These are phyloP conservation scores for Harrya chromipes DNA, from an alignment of 768 basidiomycete genomes.

Conservation along the genomic window DNA sequence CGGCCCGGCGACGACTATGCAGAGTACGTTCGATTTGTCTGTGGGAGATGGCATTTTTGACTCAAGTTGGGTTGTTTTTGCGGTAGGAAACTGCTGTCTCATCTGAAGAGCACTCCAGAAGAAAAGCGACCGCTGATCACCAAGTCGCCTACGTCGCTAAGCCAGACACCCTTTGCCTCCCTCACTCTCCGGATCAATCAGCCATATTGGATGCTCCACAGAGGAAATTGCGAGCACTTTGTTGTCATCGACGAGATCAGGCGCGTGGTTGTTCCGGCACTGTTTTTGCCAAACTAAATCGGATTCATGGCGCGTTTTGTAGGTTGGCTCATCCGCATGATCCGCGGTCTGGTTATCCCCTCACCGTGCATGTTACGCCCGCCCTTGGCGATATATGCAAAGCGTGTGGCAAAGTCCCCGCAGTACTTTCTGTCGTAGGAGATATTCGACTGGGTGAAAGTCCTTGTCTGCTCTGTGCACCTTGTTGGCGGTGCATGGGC, in stretches of 20 bases:
- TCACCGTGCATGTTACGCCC: slow-evolving; percentile 65
- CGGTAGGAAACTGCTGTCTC: slow-evolving; percentile 46
- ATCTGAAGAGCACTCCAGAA: slow-evolving; percentile 33
- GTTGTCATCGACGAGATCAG: slow-evolving; percentile 71
- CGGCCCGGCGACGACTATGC: slow-evolving; percentile 51
- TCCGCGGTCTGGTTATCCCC: slow-evolving; percentile 55
- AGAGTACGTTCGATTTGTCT: slow-evolving; percentile 36
- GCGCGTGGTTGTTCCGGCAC: slow-evolving; percentile 30
- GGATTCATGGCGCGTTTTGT: slow-evolving; percentile 5
- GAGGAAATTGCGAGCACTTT: slow-evolving; percentile 81
- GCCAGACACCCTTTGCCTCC: slow-evolving; percentile 48
- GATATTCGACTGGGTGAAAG: slow-evolving; percentile 77
- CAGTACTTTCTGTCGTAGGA: slow-evolving; percentile 61
- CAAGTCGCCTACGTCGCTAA: slow-evolving; percentile 43
- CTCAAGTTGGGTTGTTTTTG: background rate
- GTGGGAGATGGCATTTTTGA: background rate
- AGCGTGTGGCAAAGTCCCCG: slow-evolving; percentile 67
- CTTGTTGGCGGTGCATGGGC: slow-evolving; percentile 76
- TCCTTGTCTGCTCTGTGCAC: slow-evolving; percentile 67
- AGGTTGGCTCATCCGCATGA: slow-evolving; percentile 64
- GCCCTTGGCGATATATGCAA: slow-evolving; percentile 61
- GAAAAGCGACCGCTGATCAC: slow-evolving; percentile 30
- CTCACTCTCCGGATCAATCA: slow-evolving; percentile 62
- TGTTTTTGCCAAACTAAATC: background rate
- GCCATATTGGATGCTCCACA: slow-evolving; percentile 82